Base-by-base conservation (phyloP, 202 grass and related monocot genomes). In the Musa balbisiana region DNA sequence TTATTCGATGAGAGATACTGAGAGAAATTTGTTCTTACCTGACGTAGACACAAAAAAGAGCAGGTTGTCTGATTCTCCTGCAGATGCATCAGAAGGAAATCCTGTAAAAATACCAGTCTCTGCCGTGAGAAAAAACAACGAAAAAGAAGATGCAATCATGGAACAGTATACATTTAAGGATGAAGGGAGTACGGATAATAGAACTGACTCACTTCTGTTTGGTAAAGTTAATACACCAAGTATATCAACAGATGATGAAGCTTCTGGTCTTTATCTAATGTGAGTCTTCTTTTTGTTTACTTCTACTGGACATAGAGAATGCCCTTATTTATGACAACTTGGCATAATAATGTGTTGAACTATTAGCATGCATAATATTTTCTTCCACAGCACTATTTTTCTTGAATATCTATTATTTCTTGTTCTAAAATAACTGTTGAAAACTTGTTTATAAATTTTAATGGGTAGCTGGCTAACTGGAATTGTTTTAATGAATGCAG, bases 191-290 rank as follows among this genome's bases (percentile, higher is more conserved):
- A 82, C 53, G 62, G 53, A 79, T 17, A 33, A 70, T 24, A 68
- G 12, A 76, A 85, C 11, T 55, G 67, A 81, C 11, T 22, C 52
- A 53, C 79, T 87, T 63, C 58, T 87, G 14, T 77, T 85, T 52
- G 82, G 79, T 62, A 76, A 84, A 66, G 79, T 82, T 23, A 83
- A 60, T 75, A 76, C 82, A 52, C 29, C 71, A 56, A 77, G 72
- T 56, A 29, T 76, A 52, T 80, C 72, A 62, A 77, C 59, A 71
- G 80, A 93, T 55, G 84, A 80, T 64, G 78, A 82, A 82, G 67
- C 67, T 64, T 93, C 91, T 55, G 77, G 65, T 80, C 87, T 90
- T 52, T 82, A 73, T 83, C 87, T 90, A 79, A 88, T 85, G 87
- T 93, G 79, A 84, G 91, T 85, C 24, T 53, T 49, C 55, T 69